Percentiles rank a stretch among this genome's conserved stretches.
phyloP scores from a whole-genome alignment of 176 grass and related monocot genomes.

The Microstegium vimineum region DNA sequence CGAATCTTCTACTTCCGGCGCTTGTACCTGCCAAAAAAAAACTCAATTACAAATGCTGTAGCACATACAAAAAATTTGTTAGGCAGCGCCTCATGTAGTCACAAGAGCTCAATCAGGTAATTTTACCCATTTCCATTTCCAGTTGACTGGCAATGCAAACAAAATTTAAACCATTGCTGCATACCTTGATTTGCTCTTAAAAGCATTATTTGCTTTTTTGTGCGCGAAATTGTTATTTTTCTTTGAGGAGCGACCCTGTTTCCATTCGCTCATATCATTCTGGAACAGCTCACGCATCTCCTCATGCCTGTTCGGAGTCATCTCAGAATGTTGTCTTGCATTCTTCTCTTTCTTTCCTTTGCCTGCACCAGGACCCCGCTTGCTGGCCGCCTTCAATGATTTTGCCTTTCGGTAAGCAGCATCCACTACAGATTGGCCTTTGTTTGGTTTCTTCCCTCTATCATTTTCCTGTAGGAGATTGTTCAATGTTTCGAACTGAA shows the following conservation, averaged over 20 bases:
- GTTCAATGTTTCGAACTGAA: constrained; percentile 20
- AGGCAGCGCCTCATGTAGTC: not conserved
- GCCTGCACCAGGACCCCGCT: constrained; percentile 36
- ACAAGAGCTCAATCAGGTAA: not conserved
- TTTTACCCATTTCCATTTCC: not conserved
- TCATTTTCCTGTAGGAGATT: constrained; percentile 36
- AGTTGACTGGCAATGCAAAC: not conserved
- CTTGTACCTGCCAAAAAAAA: constrained; percentile 35
- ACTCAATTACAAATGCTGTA: not conserved
- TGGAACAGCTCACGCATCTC: constrained; percentile 90
- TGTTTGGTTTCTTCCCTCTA: constrained; percentile 47
- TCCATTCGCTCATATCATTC: constrained; percentile 87
- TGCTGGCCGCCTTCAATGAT: constrained; percentile 59
- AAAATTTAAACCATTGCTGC: not conserved
- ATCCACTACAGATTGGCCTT: constrained; percentile 68
- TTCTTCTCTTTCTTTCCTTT: constrained; percentile 54
- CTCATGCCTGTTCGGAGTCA: constrained; percentile 54
- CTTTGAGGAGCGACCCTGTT: constrained; percentile 54
- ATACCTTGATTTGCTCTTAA: constrained; percentile 97
- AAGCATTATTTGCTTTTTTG: constrained; percentile 77
- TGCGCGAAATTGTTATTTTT: constrained; percentile 34
- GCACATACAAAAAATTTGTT: not conserved
- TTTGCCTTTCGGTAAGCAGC: constrained; percentile 78
- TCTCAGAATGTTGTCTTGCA: constrained; percentile 47
- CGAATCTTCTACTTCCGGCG: constrained; percentile 40